A percentile compares a stretch with the other conserved stretches of the same genome.
These are phyloP conservation scores for Diospyros lotus DNA, from an alignment of 148 eudicot species.

Conservation along the genomic window DNA sequence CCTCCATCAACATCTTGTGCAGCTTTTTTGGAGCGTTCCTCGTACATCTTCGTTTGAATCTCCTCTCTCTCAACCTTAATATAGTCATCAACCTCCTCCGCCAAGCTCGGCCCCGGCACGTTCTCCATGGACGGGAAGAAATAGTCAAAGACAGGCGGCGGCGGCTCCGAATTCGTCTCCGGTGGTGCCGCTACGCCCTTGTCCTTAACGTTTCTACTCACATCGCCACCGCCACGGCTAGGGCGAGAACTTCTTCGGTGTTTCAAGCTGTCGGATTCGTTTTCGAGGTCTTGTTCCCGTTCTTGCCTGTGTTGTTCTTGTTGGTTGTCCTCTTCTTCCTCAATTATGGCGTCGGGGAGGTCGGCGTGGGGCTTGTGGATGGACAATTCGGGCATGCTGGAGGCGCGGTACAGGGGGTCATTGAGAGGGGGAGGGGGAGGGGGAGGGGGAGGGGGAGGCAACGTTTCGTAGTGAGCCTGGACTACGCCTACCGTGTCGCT, in stretches of 20 bases:
- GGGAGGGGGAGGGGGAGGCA: constrained; percentile 24
- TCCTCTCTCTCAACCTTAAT: constrained; percentile 37
- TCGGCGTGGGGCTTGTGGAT: constrained; percentile 26
- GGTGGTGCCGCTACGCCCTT: neutral
- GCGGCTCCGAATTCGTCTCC: constrained; percentile 16
- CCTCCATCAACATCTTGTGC: constrained; percentile 11
- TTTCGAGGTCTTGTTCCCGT: constrained; percentile 35
- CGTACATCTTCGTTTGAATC: constrained; percentile 38
- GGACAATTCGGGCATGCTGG: constrained; percentile 61
- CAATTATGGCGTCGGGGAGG: constrained; percentile 35
- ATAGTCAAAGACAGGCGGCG: constrained; percentile 55
- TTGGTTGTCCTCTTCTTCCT: constrained; percentile 30
- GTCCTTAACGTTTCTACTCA: neutral
- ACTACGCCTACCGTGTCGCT: neutral
- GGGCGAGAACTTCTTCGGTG: constrained; percentile 14
- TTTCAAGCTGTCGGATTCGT: constrained; percentile 28
- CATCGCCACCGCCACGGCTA: neutral
- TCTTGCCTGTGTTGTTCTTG: constrained; percentile 24
- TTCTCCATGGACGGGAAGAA: constrained; percentile 49
- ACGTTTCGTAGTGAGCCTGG: constrained; percentile 4
- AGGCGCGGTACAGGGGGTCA: constrained; percentile 63
- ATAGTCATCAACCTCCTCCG: constrained; percentile 42
- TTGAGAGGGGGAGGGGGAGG: constrained; percentile 19
- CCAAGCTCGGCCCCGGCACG: constrained; percentile 55
- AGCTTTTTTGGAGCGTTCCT: constrained; percentile 34